Evolutionary conservation across 768 basidiomycete species (phyloP), one percentile per base, ranked within the genome.

Genomic region (Auricularia auricula-judae): DNA sequence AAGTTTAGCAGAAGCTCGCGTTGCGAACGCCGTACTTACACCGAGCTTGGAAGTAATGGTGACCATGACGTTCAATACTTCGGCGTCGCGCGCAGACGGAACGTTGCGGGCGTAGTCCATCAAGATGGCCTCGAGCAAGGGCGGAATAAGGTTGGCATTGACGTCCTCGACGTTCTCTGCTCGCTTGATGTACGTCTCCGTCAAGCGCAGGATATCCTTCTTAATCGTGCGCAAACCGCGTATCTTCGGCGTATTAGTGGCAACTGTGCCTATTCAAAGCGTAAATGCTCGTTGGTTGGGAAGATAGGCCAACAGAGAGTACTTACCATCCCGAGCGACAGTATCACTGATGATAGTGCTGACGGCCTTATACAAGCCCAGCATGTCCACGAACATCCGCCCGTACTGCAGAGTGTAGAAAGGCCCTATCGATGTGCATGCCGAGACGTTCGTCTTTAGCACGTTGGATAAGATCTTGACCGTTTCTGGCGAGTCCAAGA

Each of bases 321-420:
- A 67, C 80, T 51, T 34, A 91, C 93, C 87, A 79, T 95, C 86
- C 73, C 85, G 87, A 11, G 87, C 87, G 53, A 98, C 87, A 1
- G 91, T 91, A 72, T 95, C 89, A 70, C 91, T 96, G 73, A 99
- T 96, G 70, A 98, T 95, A 23, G 91, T 88, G 69, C 93, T 95
- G 67, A 97, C 96, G 8, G 96, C 96, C 73, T 94, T 93, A 79
- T 99, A 99, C 64, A 99, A 78, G 16, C 95, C 96, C 51, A 99
- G 84, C 93, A 98, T 97, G 74, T 99, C 97, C 70, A 97, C 78
- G 82, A 96, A 99, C 73, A 98, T 85, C 43, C 94, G 86, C 2
- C 92, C 93, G 51, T 98, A 86, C 72, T 99, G 97, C n/a, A 96
- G 96, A 0, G 95, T 80, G 76, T 96, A 99, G 80, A 98, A 95